These are phyloP conservation scores for Phytophthora sojae DNA, from an alignment of 352 stramenopile species.

Conservation along the genomic window DNA sequence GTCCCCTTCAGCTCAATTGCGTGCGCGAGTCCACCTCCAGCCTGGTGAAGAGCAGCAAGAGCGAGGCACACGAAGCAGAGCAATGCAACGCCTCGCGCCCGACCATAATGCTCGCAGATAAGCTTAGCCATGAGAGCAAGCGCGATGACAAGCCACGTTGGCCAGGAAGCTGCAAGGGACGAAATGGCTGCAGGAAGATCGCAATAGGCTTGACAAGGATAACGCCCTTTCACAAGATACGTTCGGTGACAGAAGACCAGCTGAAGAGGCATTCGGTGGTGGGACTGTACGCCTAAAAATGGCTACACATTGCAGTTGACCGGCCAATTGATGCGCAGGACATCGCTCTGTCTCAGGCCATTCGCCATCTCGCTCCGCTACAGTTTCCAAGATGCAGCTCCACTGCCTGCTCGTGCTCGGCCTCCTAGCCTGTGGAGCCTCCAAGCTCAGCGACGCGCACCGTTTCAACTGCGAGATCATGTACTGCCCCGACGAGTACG, in stretches of 20 bases:
- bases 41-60: background rate
- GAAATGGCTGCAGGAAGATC: slow-evolving; percentile 16
- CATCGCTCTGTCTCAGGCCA: background rate
- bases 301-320: background rate
- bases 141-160: slow-evolving; percentile 1
- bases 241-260: slow-evolving; percentile 7
- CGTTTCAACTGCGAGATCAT: slow-evolving; percentile 19
- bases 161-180: background rate
- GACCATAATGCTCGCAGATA: background rate
- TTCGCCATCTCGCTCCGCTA: background rate
- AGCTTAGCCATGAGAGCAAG: background rate
- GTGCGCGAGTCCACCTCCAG: background rate
- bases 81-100: background rate
- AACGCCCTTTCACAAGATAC: slow-evolving; percentile 34
- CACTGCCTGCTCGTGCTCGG: background rate
- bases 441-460: background rate
- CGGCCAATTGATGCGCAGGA: background rate
- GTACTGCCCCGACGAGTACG: slow-evolving; percentile 12
- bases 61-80: slow-evolving; percentile 15
- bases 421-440: background rate
- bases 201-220: slow-evolving; percentile 4
- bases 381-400: background rate
- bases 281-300: background rate
- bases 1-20: slow-evolving; percentile 35
- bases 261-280: slow-evolving; percentile 12